Conservation (phyloP, 2,329 filamentous ascomycete species). For the Lojkania enalia region DNA sequence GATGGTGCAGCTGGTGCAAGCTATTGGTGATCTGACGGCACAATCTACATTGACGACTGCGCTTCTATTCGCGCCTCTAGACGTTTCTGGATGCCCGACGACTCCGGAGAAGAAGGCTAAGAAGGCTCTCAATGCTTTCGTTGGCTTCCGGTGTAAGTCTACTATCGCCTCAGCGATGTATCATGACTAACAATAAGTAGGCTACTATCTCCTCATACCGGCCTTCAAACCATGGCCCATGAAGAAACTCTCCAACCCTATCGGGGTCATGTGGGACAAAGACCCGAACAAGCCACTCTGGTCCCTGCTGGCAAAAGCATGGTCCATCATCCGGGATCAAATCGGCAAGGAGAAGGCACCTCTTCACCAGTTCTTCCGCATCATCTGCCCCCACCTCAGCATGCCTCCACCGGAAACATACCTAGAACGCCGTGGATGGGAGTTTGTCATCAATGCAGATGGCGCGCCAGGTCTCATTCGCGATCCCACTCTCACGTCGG, state of each 20-base stretch:
- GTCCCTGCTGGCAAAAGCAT: slow-evolving; percentile 59
- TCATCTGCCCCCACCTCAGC: slow-evolving; percentile 53
- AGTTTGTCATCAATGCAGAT: slow-evolving; percentile 39
- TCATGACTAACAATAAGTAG: slow-evolving; percentile 37
- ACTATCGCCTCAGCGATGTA: background rate
- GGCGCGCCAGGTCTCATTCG: slow-evolving; percentile 20
- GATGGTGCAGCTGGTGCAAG: slow-evolving; percentile 21
- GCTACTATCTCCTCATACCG: slow-evolving; percentile 50
- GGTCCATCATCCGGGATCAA: slow-evolving; percentile 58
- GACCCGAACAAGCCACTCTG: slow-evolving; percentile 58
- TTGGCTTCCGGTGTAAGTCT: slow-evolving; percentile 41
- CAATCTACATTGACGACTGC: slow-evolving; percentile 19
- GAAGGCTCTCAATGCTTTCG: slow-evolving; percentile 43
- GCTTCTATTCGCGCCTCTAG: slow-evolving; percentile 7
- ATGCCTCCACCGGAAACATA: slow-evolving; percentile 53
- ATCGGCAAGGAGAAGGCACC: slow-evolving; percentile 52
- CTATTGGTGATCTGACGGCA: slow-evolving; percentile 17
- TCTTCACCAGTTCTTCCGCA: slow-evolving; percentile 52
- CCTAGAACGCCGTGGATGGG: slow-evolving; percentile 53
- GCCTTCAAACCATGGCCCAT: slow-evolving; percentile 53
- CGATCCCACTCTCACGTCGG: slow-evolving; percentile 14
- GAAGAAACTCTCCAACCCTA: slow-evolving; percentile 56
- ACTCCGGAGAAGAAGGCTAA: slow-evolving; percentile 17
- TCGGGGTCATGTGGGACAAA: slow-evolving; percentile 55
- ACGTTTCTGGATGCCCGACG: background rate